Conservation (phyloP, 345 rosid species). For the Cardiospermum halicacabum region DNA sequence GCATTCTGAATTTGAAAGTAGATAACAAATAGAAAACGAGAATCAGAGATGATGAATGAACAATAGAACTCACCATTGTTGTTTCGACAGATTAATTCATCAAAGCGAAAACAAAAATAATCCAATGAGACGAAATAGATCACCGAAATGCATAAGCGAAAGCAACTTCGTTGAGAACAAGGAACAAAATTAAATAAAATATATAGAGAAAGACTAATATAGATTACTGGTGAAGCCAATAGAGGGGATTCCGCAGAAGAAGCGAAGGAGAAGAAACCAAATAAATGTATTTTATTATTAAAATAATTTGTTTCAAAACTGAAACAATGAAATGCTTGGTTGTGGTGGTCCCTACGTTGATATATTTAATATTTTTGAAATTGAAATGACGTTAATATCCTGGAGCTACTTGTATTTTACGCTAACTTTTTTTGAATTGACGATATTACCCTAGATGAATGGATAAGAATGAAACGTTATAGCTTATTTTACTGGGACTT, state of each 20-base stretch:
- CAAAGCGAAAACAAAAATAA: slow-evolving; percentile 21
- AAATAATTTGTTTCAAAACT: slow-evolving; percentile 2
- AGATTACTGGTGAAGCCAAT: slow-evolving; percentile 43
- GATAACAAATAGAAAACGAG: slow-evolving; percentile 6
- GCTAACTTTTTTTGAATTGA: background rate
- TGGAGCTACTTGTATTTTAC: slow-evolving; percentile 12
- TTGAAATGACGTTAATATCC: slow-evolving; percentile 22
- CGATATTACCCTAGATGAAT: slow-evolving; percentile 6
- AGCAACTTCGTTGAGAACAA: slow-evolving; percentile 15
- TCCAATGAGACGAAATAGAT: slow-evolving; percentile 17
- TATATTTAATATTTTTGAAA: background rate
- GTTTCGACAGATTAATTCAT: background rate
- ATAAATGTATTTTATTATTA: slow-evolving; percentile 24
- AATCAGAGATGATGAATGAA: slow-evolving; percentile 2
- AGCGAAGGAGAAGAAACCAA: slow-evolving; percentile 45
- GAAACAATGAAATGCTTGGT: slow-evolving; percentile 42
- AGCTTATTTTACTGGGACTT: background rate
- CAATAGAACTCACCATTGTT: slow-evolving; percentile 36
- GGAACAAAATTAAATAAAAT: slow-evolving; percentile 13
- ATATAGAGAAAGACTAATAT: slow-evolving; percentile 23
- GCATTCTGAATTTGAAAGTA: slow-evolving; percentile 19
- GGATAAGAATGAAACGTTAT: slow-evolving; percentile 19
- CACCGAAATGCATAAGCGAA: slow-evolving; percentile 33
- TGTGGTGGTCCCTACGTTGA: slow-evolving; percentile 47
- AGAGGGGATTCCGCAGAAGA: slow-evolving; percentile 47